phyloP scores from a whole-genome alignment of 139 green algal species.

The Chlorella sorokiniana region DNA sequence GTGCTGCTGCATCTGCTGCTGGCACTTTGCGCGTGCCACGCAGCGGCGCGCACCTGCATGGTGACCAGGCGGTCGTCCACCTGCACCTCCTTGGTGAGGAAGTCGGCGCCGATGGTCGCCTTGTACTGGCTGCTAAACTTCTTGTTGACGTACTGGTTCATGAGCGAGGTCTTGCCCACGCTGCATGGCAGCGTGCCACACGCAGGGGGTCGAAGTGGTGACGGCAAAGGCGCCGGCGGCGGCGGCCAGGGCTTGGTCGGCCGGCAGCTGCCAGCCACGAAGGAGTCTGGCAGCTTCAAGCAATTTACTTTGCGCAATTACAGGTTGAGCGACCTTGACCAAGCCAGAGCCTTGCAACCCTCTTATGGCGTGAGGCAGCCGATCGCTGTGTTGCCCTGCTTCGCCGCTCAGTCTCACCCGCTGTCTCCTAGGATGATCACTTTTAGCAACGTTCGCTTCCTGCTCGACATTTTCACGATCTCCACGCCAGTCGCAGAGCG shows the following conservation, averaged over 20 bases:
- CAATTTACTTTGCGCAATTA: no score
- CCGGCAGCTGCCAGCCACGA: no score
- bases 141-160: conserved; percentile 99
- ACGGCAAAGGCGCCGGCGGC: neutral
- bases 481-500: no score
- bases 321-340: no score
- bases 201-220: neutral
- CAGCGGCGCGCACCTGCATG: conserved; percentile 77
- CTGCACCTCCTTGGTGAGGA: conserved; percentile 98
- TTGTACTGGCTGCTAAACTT: conserved; percentile 99
- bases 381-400: neutral
- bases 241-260: neutral
- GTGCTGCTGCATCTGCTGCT: no score
- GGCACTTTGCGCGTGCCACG: neutral
- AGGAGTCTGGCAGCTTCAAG: no score
- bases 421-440: conserved; percentile 99
- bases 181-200: conserved; percentile 49
- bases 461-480: conserved; percentile 11
- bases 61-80: conserved; percentile 97
- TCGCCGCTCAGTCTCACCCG: conserved; percentile 68
- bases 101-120: conserved; percentile 98
- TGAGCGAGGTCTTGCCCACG: conserved; percentile 98
- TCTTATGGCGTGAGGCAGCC: neutral
- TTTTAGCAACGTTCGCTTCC: conserved; percentile 88
- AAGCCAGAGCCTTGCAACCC: no score